Evolutionary conservation across 2,329 filamentous ascomycete species (phyloP).

Genomic region (Pseudogymnoascus verrucosus): DNA sequence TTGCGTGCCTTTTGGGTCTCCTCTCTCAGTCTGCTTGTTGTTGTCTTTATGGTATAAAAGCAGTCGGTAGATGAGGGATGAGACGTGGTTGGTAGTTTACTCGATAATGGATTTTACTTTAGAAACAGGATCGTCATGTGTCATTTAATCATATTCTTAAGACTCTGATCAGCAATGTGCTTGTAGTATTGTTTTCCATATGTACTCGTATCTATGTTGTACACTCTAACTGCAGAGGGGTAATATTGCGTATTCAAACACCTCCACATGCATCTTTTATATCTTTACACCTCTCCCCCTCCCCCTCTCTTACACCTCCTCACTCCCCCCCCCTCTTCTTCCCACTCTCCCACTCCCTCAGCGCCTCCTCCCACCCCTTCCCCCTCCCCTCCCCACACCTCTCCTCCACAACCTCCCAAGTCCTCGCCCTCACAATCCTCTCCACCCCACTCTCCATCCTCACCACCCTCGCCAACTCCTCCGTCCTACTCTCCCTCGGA

Average conservation of each 20-base stretch:
- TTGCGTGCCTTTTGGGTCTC: slow-evolving; percentile 21
- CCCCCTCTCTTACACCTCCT: neutral
- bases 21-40: slow-evolving; percentile 23
- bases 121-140: slow-evolving; percentile 11
- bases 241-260: neutral
- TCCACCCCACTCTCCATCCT: slow-evolving; percentile 71
- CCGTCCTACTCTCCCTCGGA: slow-evolving; percentile 68
- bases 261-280: neutral
- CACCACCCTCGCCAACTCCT: slow-evolving; percentile 65
- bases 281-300: neutral
- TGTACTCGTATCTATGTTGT: slow-evolving; percentile 5
- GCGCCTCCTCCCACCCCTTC: slow-evolving; percentile 58
- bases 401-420: slow-evolving; percentile 71
- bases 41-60: slow-evolving; percentile 30
- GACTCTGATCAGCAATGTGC: neutral
- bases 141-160: slow-evolving; percentile 4
- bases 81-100: slow-evolving; percentile 27
- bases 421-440: slow-evolving; percentile 69
- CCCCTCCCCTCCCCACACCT: slow-evolving; percentile 63
- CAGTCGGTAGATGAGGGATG: slow-evolving; percentile 28
- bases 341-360: slow-evolving; percentile 51
- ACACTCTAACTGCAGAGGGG: neutral
- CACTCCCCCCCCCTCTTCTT: neutral
- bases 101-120: slow-evolving; percentile 30
- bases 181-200: neutral